Base-by-base conservation (phyloP, 1,284 basidiomycete species). In the Hymenochaete sp. region DNA sequence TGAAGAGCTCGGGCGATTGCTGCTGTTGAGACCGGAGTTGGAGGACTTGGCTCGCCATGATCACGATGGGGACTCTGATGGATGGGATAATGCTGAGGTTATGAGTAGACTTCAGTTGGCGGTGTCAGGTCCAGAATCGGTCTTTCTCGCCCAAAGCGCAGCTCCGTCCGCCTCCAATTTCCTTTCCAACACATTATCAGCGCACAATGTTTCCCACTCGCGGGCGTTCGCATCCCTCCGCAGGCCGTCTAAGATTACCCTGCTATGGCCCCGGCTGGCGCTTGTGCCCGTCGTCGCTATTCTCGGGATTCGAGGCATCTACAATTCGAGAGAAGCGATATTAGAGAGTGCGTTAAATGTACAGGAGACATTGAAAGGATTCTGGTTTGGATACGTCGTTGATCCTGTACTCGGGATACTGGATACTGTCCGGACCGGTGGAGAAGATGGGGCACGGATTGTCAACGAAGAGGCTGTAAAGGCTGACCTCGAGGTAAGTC, bases 381-480 rank as follows among this genome's bases (percentile, higher is more conserved):
- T 98, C 62, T 67, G 92, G 55, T 67, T 77, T 19, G 83, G 82
- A 43, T 98, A 93, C 88, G 70, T 98, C 2, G 66, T 93, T 50
- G 86, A 93, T 51, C 95, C 95, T 0, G 59, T 93, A n/a, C 73
- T 75, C 42, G 86, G 80, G 9, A 82, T 98, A 18, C 61, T 90
- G 7, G 79, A 82, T 55, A 98, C 95, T 0, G 77, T 98, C 19
- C 72, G 87, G 38, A 72, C 80, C 4, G 89, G 89, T 1, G 77
- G 79, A 28, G 79, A 79, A 24, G 77, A 77, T 22, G 77, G 79
- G 4, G 70, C 88, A 37, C 59, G 62, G 7, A 77, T 95, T 37
- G 74, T 93, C 37, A 78, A 77, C 45, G 73, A 73, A 49, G 83
- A 91, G 57, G 87, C 81, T 36, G 76, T 95, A 10, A 70, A 73